Conservation (phyloP, 2,329 filamentous ascomycete species). For the Anisogramma anomala region DNA sequence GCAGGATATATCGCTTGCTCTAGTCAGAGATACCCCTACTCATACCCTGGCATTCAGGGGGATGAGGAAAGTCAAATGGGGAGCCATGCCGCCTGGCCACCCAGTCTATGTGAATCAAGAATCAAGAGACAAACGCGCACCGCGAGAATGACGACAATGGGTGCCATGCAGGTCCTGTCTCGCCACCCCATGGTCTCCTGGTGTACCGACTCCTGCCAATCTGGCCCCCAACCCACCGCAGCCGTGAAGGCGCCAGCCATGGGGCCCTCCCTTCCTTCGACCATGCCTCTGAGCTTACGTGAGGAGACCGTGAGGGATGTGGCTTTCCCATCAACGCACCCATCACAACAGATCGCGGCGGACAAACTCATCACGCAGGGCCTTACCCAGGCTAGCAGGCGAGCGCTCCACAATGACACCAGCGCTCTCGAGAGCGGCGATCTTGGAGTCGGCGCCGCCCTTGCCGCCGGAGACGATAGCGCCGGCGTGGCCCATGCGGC, state of each 20-base stretch:
- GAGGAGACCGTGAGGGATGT: neutral
- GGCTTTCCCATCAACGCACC: neutral
- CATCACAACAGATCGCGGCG: slow-evolving; percentile 83
- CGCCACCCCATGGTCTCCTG: slow-evolving; percentile 8
- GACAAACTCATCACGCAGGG: slow-evolving; percentile 89
- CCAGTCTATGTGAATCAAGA: slow-evolving; percentile 19
- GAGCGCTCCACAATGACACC: slow-evolving; percentile 95
- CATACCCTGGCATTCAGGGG: too few species aligned
- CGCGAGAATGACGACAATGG: slow-evolving; percentile 6
- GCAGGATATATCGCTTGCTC: too few species aligned
- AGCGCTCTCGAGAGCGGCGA: slow-evolving; percentile 80
- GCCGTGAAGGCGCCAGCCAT: too few species aligned
- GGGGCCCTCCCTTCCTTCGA: neutral
- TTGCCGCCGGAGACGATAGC: slow-evolving; percentile 96
- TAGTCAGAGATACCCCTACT: too few species aligned
- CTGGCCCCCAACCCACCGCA: neutral
- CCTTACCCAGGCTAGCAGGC: slow-evolving; percentile 84
- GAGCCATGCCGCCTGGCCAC: slow-evolving; percentile 15
- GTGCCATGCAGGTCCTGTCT: slow-evolving; percentile 1
- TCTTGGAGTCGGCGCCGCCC: slow-evolving; percentile 97
- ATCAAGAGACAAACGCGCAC: slow-evolving; percentile 11
- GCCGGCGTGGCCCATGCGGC: slow-evolving; percentile 97
- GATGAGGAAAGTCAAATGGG: slow-evolving; percentile 11
- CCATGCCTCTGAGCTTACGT: too few species aligned
- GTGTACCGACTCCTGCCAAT: slow-evolving; percentile 2